Base-by-base conservation (phyloP, 176 grass and related monocot genomes). In the Microstegium vimineum region DNA sequence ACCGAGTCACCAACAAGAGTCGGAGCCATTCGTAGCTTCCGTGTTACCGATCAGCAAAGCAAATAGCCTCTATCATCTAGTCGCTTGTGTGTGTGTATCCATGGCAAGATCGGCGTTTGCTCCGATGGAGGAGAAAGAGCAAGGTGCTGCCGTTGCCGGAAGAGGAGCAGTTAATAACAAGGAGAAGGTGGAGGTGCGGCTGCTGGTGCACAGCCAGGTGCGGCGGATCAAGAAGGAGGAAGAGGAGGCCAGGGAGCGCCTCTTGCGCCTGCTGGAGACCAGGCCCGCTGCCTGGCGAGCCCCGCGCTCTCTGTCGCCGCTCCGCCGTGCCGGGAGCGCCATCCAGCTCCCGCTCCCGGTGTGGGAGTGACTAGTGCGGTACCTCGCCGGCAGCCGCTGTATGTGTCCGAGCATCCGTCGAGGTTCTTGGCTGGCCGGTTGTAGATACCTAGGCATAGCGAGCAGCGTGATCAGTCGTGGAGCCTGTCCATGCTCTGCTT, bases 141-240 rank as follows among this genome's bases (percentile, higher is more conserved):
- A 66, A 2, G 20, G 69, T 5, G 62, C 17, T 1, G 62, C 26
- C 38, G 35, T n/a, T n/a, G n/a, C n/a, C n/a, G n/a, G n/a, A n/a
- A n/a, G 45, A 30, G 1, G n/a, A n/a, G n/a, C n/a, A n/a, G n/a
- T n/a, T n/a, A n/a, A n/a, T n/a, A 64, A 47, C 57, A 32, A n/a
- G n/a, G n/a, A 37, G 40, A 36, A n/a, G n/a, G n/a, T n/a, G 40
- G 35, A 6, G 25, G 52, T 16, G 34, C n/a, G n/a, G n/a, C 90
- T 86, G 57, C 90, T 86, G 33, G 77, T 93, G 40, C 93, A 96
- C 87, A 93, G 88, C 83, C 93, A 93, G 81, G 88, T 96, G 15
- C 73, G 86, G 75, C 86, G 89, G 86, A 87, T 96, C 69, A 93
- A 96, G 87, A 45, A 74, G 89, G 93, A 95, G 78, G 93, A 96